A percentile compares a stretch with the other conserved stretches of the same genome.
phyloP scores from a whole-genome alignment of 805 yeast genomes.

The Deakozyma indianensis region DNA sequence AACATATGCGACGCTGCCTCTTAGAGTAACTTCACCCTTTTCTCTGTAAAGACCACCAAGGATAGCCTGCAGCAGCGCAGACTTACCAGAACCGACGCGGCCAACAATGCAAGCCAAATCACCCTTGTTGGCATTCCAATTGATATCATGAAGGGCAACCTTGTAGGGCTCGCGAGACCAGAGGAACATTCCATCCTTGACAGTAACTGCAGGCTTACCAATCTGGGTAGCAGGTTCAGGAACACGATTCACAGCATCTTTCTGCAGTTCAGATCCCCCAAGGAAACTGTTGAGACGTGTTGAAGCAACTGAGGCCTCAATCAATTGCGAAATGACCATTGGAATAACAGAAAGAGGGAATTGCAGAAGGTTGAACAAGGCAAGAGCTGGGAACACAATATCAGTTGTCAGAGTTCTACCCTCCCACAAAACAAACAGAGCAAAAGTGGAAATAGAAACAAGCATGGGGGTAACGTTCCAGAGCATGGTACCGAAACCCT shows the following conservation, averaged over 20 bases:
- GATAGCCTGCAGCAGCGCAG: conserved; percentile 65
- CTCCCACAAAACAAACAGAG: conserved; percentile 49
- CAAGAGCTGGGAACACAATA: conserved; percentile 55
- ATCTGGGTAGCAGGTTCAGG: conserved; percentile 43
- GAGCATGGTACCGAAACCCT: conserved; percentile 75
- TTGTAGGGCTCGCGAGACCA: conserved; percentile 57
- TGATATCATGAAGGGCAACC: conserved; percentile 53
- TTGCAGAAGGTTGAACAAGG: conserved; percentile 56
- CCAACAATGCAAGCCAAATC: conserved; percentile 80
- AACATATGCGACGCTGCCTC: conserved; percentile 77
- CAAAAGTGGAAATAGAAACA: conserved; percentile 84
- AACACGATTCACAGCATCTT: conserved; percentile 47
- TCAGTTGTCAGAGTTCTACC: conserved; percentile 70
- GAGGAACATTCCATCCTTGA: conserved; percentile 24
- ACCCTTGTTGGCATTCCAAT: conserved; percentile 60
- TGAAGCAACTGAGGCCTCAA: conserved; percentile 60
- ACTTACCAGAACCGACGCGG: conserved; percentile 80
- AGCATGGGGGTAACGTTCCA: conserved; percentile 82
- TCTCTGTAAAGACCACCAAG: conserved; percentile 72
- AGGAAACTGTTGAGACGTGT: conserved; percentile 58
- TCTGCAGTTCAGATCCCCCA: conserved; percentile 59
- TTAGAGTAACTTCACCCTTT: conserved; percentile 55
- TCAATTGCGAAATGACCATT: conserved; percentile 67
- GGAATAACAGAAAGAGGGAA: conserved; percentile 93
- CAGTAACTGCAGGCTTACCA: conserved; percentile 46